These are phyloP conservation scores for Saturnispora sanitii DNA, from an alignment of 805 yeast species.

Conservation along the genomic window DNA sequence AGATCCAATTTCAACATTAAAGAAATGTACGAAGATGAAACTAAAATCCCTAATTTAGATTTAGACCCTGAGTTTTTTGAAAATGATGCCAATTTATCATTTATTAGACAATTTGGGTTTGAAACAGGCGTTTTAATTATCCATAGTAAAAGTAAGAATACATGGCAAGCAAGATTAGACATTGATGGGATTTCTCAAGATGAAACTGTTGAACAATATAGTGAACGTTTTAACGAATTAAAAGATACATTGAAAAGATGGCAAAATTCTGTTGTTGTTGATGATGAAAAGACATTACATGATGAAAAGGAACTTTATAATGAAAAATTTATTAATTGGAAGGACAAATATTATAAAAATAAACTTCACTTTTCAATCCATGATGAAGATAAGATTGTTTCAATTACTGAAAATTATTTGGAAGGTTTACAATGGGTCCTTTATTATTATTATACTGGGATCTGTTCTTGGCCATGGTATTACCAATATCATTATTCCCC, in stretches of 20 bases:
- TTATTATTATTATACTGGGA: conserved; percentile 80
- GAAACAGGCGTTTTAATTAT: conserved; percentile 59
- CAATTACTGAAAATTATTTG: conserved; percentile 67
- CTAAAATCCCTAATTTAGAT: conserved; percentile 33
- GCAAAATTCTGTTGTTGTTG: conserved; percentile 53
- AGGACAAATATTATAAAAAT: conserved; percentile 72
- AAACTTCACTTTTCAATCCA: conserved; percentile 63
- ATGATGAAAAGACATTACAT: conserved; percentile 43
- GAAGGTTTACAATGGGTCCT: conserved; percentile 98
- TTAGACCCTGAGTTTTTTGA: conserved; percentile 40
- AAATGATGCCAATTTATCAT: conserved; percentile 41
- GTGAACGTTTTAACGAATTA: conserved; percentile 40
- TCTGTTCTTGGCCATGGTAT: conserved; percentile 95
- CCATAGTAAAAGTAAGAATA: conserved; percentile 48
- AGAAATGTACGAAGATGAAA: conserved; percentile 27
- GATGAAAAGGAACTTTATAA: conserved; percentile 57
- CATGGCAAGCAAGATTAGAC: conserved; percentile 54
- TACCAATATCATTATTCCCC: conserved; percentile 88
- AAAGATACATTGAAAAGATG: conserved; percentile 52
- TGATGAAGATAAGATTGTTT: conserved; percentile 49
- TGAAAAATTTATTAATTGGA: conserved; percentile 71
- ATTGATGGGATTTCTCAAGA: conserved; percentile 63
- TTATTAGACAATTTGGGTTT: conserved; percentile 52
- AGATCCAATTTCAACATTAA: conserved; percentile 26
- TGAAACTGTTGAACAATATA: conserved; percentile 58